These are phyloP conservation scores for Starmerella apicola DNA, from an alignment of 805 yeast species.

Conservation along the genomic window DNA sequence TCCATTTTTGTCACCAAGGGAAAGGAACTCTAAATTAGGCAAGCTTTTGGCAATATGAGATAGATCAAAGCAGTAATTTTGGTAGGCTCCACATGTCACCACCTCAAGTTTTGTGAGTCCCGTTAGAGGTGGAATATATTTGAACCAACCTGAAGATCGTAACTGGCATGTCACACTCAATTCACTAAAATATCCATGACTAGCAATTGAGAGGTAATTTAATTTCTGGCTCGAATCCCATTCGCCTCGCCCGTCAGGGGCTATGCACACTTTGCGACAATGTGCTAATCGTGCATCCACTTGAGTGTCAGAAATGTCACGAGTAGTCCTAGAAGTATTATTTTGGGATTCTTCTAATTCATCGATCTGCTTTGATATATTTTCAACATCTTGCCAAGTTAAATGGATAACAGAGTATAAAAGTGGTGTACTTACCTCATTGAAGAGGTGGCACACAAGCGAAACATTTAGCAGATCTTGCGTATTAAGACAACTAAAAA, in stretches of 20 bases:
- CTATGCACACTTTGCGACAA: not conserved
- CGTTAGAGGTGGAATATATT: conserved; percentile 10
- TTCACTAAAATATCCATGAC: not conserved
- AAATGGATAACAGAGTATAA: conserved; percentile 4
- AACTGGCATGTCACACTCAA: conserved; percentile 6
- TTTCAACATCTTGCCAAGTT: conserved; percentile 11
- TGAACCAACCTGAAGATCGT: conserved; percentile 20
- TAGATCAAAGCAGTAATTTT: conserved; percentile 15
- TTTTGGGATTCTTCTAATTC: not conserved
- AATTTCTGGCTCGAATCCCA: conserved; percentile 17
- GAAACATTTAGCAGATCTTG: conserved; percentile 8
- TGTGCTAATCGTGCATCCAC: not conserved
- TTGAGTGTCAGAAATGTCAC: not conserved
- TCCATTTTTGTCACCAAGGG: conserved; percentile 6
- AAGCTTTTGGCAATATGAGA: conserved; percentile 13
- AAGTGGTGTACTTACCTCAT: conserved; percentile 6
- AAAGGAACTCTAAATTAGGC: conserved; percentile 9
- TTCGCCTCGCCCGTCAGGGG: conserved; percentile 15
- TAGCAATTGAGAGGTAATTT: not conserved
- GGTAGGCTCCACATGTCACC: not conserved
- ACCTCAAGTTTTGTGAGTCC: conserved; percentile 2
- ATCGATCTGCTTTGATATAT: not conserved
- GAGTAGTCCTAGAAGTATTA: too few relatives aligned
- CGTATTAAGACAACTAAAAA: conserved; percentile 1
- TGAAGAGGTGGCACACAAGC: conserved; percentile 3